Evolutionary conservation across 2,329 filamentous ascomycete genomes (phyloP), one percentile per base, ranked within the genome.

Genomic region (Exophiala calicioides): DNA sequence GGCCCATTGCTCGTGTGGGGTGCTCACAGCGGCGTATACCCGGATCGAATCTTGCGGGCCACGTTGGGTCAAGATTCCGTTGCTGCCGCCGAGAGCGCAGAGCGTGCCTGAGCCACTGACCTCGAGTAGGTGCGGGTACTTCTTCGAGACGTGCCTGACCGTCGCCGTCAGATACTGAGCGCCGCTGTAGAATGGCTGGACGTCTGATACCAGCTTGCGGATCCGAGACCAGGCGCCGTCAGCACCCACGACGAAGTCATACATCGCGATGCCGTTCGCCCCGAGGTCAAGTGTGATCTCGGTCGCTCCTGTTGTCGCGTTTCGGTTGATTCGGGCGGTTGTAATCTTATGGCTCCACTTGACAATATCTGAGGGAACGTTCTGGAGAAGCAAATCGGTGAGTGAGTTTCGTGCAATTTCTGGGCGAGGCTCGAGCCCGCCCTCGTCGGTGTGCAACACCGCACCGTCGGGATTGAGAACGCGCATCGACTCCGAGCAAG

Each of bases 171-270:
- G 18, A 9, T 21, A 38, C 20, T 48, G 45, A 27, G 27, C 7
- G 10, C 58, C 60, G 2, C 47, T 36, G 38, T 62, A 63, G 4
- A 37, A 12, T 3, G 62, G 62, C 20, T 52, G 45, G 21, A 39
- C 34, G 7, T 54, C 41, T 7, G 60, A 59, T 6, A 64, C 38
- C 6, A 56, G 7, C 0, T 29, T 40, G 13, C 62, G 59, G 18
- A 62, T 53, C 5, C 47, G 41, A 2, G 55, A 59, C 62, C 62
- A 65, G 15, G 60, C 58, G 0, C 62, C 62, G 30, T 65, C 62
- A 1, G 62, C 61, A 6, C 43, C 43, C 13, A 45, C 34, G 8
- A 45, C 34, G 9, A 63, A 44, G 37, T 62, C 55, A 6, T 26
- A 42, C 3, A 24, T 30, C 6, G 12, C 15, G 9, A 18, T 42